Conservation (phyloP, 306 rosid species). For the Vigna angularis region DNA sequence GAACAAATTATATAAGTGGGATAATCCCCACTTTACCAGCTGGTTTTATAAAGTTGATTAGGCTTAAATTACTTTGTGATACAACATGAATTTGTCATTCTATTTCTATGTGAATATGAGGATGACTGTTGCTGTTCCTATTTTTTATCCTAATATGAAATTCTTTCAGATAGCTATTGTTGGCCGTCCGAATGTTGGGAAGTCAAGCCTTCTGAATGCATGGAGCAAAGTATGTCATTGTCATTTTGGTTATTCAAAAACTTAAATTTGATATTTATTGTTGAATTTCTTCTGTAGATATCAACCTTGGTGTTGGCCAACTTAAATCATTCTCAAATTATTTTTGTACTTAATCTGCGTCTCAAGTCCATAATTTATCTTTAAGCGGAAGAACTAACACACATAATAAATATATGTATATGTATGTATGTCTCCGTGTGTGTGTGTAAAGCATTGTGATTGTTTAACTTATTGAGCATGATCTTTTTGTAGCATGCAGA, state of each 20-base stretch:
- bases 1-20: too few relatives aligned
- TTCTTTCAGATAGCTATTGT: slow-evolving; percentile 88
- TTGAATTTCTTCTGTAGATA: slow-evolving; percentile 20
- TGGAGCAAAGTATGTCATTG: slow-evolving; percentile 90
- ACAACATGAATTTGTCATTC: background rate
- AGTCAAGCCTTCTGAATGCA: slow-evolving; percentile 98
- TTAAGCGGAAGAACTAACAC: background rate
- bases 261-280: slow-evolving; percentile 25
- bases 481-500: slow-evolving; percentile 86
- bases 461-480: slow-evolving; percentile 59
- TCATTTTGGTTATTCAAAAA: slow-evolving; percentile 32
- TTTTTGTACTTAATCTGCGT: slow-evolving; percentile 24
- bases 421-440: too few relatives aligned
- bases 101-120: slow-evolving; percentile 19
- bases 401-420: background rate
- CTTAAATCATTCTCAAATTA: slow-evolving; percentile 20
- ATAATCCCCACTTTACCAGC: too few relatives aligned
- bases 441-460: slow-evolving; percentile 8
- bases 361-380: slow-evolving; percentile 35
- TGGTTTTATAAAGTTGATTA: too few relatives aligned
- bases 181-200: slow-evolving; percentile 98
- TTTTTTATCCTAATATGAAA: slow-evolving; percentile 40
- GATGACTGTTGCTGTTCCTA: slow-evolving; percentile 31
- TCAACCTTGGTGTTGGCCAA: slow-evolving; percentile 31
- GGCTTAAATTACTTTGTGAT: too few relatives aligned